Evolutionary conservation across 2,329 filamentous ascomycete species (phyloP), one percentile per base, ranked within the genome.

Genomic region (Aspergillus pseudoterreus): DNA sequence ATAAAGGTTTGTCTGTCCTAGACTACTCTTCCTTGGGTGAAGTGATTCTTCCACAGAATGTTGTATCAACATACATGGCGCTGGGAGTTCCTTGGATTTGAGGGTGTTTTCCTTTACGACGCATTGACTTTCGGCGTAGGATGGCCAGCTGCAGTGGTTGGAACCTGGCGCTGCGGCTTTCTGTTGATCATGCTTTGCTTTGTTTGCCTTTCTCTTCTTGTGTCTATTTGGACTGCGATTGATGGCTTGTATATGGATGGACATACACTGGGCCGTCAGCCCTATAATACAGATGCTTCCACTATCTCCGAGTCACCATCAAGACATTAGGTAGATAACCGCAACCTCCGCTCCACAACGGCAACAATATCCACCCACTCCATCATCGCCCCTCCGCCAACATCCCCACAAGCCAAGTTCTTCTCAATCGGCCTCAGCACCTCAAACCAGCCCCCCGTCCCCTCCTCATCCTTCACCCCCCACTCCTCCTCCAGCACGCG

Each of bases 321-420:
- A 38, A 38, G 14, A 22, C 22, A 6, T 19, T 19, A 19, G 17
- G 17, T 9, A 14, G 8, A n/a, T 17, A 38, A 15, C 35, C 35
- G 14, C 35, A 38, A 38, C 35, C 35, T n/a, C 35, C 78, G 66
- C 65, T 88, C 82, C 47, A 92, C 80, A 1, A 81, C 74, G 9
- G 67, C 66, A 9, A 94, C 88, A 67, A 96, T 87, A 52, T 86
- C 80, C 52, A 75, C 80, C 88, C 89, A 95, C 47, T 89, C 83
- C 65, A 81, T 82, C 92, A 96, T 96, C 1, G 84, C 91, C 4
- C 91, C 91, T 38, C 82, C 80, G 0, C 91, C 91, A 2, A 86
- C 79, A 71, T 96, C 92, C 12, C 90, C 90, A 71, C 92, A 96
- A 0, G 91, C 92, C 50, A 96, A 74, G 11, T 78, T 77, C 75